These are phyloP conservation scores for Magnaporthiopsis incrustans DNA, from an alignment of 2,329 filamentous ascomycete species.

Conservation along the genomic window DNA sequence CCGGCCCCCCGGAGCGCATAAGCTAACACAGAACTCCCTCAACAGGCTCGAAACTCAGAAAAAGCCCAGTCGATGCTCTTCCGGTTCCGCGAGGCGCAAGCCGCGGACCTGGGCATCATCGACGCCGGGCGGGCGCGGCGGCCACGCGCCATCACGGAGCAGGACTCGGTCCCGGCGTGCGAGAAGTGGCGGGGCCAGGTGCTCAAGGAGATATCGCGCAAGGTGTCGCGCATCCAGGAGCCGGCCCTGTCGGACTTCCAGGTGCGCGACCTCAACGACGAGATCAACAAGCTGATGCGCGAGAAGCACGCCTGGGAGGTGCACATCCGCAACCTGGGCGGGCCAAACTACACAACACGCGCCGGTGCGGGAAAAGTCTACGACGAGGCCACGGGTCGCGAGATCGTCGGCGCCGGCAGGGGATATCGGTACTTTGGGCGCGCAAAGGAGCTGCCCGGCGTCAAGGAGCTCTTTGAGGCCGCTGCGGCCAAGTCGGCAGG, in stretches of 20 bases:
- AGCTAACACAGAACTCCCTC: neutral
- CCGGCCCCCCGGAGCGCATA: neutral
- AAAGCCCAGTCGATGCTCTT: slow-evolving; percentile 99
- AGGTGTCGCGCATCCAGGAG: slow-evolving; percentile 94
- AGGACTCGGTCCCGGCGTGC: slow-evolving; percentile 75
- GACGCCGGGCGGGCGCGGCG: slow-evolving; percentile 84
- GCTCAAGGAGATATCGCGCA: slow-evolving; percentile 92
- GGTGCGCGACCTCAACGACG: slow-evolving; percentile 94
- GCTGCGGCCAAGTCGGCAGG: slow-evolving; percentile 48
- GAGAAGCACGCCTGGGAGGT: slow-evolving; percentile 99
- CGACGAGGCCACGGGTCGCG: slow-evolving; percentile 59
- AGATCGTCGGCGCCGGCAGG: slow-evolving; percentile 69
- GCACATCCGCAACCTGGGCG: slow-evolving; percentile 90
- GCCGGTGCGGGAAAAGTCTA: slow-evolving; percentile 56
- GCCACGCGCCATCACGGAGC: slow-evolving; percentile 82
- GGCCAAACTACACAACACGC: slow-evolving; percentile 96
- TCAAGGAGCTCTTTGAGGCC: slow-evolving; percentile 92
- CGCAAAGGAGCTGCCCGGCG: slow-evolving; percentile 81
- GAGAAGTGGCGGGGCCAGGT: slow-evolving; percentile 99
- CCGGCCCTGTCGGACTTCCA: slow-evolving; percentile 87
- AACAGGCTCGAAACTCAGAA: slow-evolving; percentile 86
- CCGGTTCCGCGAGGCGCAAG: slow-evolving; percentile 96
- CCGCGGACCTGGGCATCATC: slow-evolving; percentile 90
- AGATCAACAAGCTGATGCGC: slow-evolving; percentile 98
- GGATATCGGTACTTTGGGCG: slow-evolving; percentile 93